Percentiles rank a stretch among this genome's conserved stretches.
These are phyloP conservation scores for Triangularia setosa DNA, from an alignment of 2,329 filamentous ascomycete genomes.

Conservation along the genomic window DNA sequence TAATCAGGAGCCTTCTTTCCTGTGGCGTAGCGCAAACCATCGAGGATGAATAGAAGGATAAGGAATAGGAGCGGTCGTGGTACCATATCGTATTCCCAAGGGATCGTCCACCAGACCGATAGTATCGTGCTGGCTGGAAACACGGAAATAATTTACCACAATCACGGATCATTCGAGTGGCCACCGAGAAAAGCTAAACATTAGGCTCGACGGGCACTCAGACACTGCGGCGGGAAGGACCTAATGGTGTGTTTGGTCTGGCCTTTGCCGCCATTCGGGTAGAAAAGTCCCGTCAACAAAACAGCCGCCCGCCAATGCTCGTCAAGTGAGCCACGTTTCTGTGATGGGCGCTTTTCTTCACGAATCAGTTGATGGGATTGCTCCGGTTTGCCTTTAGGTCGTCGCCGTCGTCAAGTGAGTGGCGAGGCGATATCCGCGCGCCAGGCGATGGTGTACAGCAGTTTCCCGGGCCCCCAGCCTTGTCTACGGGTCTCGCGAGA, in stretches of 20 bases:
- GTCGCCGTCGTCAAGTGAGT: not conserved
- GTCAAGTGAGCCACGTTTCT: not conserved
- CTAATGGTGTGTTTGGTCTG: not conserved
- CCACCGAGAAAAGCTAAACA: not conserved
- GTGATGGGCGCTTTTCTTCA: constrained; percentile 11
- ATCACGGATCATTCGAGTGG: not conserved
- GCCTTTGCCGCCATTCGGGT: constrained; percentile 8
- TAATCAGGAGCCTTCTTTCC: not conserved
- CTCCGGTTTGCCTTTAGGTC: not conserved
- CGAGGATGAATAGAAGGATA: not conserved
- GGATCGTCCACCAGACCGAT: not conserved
- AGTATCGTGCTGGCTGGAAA: not conserved
- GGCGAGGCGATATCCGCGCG: not conserved
- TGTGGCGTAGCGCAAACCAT: not conserved
- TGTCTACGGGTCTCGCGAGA: constrained; percentile 1
- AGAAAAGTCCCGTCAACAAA: not conserved
- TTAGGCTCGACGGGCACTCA: not conserved
- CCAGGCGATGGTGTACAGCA: not conserved
- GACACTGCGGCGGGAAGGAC: constrained; percentile 6
- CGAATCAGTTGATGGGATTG: constrained; percentile 7
- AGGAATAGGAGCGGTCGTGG: too few relatives aligned
- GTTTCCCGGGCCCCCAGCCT: constrained; percentile 6
- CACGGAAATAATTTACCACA: not conserved
- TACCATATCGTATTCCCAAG: not conserved
- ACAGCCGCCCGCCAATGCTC: constrained; percentile 8